phyloP scores from a whole-genome alignment of 2,329 filamentous ascomycete species.

The Ceratocystis destructans region DNA sequence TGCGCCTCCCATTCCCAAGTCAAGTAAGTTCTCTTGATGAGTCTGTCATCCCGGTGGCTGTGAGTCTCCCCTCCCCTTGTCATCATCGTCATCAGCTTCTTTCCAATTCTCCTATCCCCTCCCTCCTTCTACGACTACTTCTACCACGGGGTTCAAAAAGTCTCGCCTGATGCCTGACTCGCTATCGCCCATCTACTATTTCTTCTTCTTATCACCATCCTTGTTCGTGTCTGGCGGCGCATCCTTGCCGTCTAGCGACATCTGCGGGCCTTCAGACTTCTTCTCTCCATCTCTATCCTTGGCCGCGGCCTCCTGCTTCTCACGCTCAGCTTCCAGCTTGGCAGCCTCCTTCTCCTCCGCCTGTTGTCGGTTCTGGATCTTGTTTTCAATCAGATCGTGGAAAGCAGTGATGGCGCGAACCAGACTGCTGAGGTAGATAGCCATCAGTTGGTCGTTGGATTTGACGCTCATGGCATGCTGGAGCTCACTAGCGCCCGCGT shows the following conservation, averaged over 20 bases:
- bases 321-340: slow-evolving; percentile 53
- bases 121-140: no score
- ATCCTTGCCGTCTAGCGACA: slow-evolving; percentile 25
- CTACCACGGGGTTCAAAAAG: background rate
- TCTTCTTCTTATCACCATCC: slow-evolving; percentile 41
- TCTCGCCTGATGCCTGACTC: no score
- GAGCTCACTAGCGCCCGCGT: slow-evolving; percentile 59
- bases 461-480: slow-evolving; percentile 97
- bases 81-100: background rate
- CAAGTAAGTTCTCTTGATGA: background rate
- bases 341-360: slow-evolving; percentile 89
- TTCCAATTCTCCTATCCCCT: background rate
- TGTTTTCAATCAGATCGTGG: slow-evolving; percentile 98
- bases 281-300: slow-evolving; percentile 28
- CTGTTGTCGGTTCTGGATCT: slow-evolving; percentile 96
- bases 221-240: slow-evolving; percentile 44
- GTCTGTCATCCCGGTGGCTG: slow-evolving; percentile 1
- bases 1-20: slow-evolving; percentile 11
- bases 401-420: slow-evolving; percentile 97
- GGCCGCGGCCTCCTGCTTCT: slow-evolving; percentile 39
- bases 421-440: slow-evolving; percentile 91
- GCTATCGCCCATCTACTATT: slow-evolving; percentile 25
- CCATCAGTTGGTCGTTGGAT: slow-evolving; percentile 98
- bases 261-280: slow-evolving; percentile 32
- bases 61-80: background rate